phyloP scores from a whole-genome alignment of 2,329 filamentous ascomycete genomes.

The Penicillium sp. region DNA sequence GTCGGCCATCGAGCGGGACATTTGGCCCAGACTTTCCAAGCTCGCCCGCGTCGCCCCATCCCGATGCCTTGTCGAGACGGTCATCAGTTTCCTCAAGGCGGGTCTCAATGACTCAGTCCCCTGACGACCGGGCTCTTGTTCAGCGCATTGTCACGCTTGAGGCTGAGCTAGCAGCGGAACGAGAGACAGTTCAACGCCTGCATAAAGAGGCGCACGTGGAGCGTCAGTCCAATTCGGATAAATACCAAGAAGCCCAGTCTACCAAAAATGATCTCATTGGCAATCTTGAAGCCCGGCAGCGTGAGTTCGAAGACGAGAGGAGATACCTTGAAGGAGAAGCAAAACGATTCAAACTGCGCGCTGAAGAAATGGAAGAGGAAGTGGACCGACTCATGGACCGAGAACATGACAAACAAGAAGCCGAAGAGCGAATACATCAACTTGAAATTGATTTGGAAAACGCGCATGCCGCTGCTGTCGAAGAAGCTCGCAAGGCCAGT shows the following conservation, averaged over 20 bases:
- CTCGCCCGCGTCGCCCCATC: slow-evolving; percentile 40
- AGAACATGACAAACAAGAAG: slow-evolving; percentile 69
- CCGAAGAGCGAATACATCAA: slow-evolving; percentile 61
- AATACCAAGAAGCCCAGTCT: slow-evolving; percentile 76
- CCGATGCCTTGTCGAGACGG: slow-evolving; percentile 47
- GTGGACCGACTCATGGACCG: slow-evolving; percentile 76
- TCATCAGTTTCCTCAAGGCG: slow-evolving; percentile 58
- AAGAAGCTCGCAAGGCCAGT: slow-evolving; percentile 36
- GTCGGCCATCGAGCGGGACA: slow-evolving; percentile 49
- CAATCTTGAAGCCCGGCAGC: slow-evolving; percentile 88
- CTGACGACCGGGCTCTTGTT: slow-evolving; percentile 56
- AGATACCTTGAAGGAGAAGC: slow-evolving; percentile 77
- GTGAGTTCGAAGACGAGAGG: slow-evolving; percentile 79
- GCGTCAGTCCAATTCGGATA: slow-evolving; percentile 57
- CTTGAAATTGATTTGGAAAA: slow-evolving; percentile 67
- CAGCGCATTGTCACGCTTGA: slow-evolving; percentile 65
- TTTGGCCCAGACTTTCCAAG: slow-evolving; percentile 41
- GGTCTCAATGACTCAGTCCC: slow-evolving; percentile 54
- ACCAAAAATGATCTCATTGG: slow-evolving; percentile 91
- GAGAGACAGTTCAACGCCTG: slow-evolving; percentile 58
- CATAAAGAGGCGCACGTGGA: slow-evolving; percentile 63
- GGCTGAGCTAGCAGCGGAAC: slow-evolving; percentile 68
- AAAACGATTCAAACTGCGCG: slow-evolving; percentile 63
- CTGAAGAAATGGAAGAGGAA: slow-evolving; percentile 89
- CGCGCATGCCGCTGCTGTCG: slow-evolving; percentile 45